Percentiles rank a stretch among this genome's conserved stretches.
Evolutionary conservation across 495 filamentous ascomycete species (phyloP).

Genomic region (Ascobolus immersus): DNA sequence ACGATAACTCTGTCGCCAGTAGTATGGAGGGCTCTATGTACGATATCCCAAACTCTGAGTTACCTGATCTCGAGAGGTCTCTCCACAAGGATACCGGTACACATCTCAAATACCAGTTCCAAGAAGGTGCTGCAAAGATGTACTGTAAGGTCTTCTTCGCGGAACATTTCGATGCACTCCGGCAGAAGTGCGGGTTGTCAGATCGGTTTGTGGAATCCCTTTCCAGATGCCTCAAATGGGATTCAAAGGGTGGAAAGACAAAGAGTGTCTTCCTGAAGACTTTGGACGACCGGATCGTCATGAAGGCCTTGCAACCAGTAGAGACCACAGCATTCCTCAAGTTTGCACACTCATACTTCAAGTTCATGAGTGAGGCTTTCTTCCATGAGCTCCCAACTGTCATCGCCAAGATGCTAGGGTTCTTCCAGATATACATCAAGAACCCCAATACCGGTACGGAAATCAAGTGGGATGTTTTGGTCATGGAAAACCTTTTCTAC

Average conservation of each 20-base stretch:
- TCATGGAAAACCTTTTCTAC: slow-evolving; percentile 99
- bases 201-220: slow-evolving; percentile 88
- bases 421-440: slow-evolving; percentile 92
- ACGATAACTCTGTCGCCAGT: slow-evolving; percentile 17
- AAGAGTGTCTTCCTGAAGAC: slow-evolving; percentile 97
- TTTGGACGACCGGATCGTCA: slow-evolving; percentile 74
- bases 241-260: slow-evolving; percentile 93
- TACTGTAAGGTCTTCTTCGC: slow-evolving; percentile 95
- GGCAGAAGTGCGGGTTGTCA: slow-evolving; percentile 71
- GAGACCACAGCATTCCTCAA: slow-evolving; percentile 84
- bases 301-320: slow-evolving; percentile 61
- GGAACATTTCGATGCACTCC: slow-evolving; percentile 87
- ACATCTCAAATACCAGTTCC: slow-evolving; percentile 48
- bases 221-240: slow-evolving; percentile 89
- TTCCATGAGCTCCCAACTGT: slow-evolving; percentile 92
- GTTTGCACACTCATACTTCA: slow-evolving; percentile 91
- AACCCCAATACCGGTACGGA: slow-evolving; percentile 78
- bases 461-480: slow-evolving; percentile 76
- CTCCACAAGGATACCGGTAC: slow-evolving; percentile 62
- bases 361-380: slow-evolving; percentile 81
- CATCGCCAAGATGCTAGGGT: slow-evolving; percentile 97
- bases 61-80: slow-evolving; percentile 42
- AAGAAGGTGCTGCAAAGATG: slow-evolving; percentile 75
- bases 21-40: slow-evolving; percentile 5
- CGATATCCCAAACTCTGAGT: slow-evolving; percentile 4